Conservation (phyloP, 148 eudicot species). For the Arbutus unedo region DNA sequence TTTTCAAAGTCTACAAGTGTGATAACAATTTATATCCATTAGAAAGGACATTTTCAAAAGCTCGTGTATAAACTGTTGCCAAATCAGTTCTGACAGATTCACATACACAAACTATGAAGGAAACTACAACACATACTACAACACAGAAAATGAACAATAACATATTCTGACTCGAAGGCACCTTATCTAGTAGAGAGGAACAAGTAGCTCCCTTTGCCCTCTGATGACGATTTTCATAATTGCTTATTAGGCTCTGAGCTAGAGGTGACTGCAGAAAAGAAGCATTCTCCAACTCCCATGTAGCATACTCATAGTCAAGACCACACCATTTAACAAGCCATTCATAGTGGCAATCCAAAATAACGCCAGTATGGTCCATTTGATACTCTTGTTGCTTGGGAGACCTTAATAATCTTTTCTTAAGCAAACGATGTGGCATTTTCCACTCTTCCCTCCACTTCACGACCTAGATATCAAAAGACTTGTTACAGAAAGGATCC, state of each 20-base stretch:
- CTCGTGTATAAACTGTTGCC: neutral
- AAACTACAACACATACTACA: constrained; percentile 4
- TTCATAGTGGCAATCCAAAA: constrained; percentile 33
- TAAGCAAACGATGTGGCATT: constrained; percentile 60
- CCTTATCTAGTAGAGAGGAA: constrained; percentile 27
- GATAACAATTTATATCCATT: neutral
- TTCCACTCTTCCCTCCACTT: constrained; percentile 70
- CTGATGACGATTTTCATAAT: constrained; percentile 28
- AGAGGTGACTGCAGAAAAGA: constrained; percentile 27
- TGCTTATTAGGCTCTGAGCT: constrained; percentile 29
- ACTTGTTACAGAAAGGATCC: neutral
- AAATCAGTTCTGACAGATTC: neutral
- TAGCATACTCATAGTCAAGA: constrained; percentile 60
- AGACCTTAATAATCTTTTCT: constrained; percentile 45
- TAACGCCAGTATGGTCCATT: constrained; percentile 19
- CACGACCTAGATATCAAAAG: constrained; percentile 29
- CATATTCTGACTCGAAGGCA: constrained; percentile 9
- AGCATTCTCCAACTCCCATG: constrained; percentile 65
- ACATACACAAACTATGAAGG: neutral
- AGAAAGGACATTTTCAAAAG: neutral
- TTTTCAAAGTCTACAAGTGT: neutral
- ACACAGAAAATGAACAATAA: neutral
- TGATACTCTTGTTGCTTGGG: constrained; percentile 19
- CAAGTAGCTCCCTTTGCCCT: constrained; percentile 23
- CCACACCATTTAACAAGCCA: constrained; percentile 91